A percentile compares a stretch with the other conserved stretches of the same genome.
These are phyloP conservation scores for Globisporangium cylindrosporum DNA, from an alignment of 352 stramenopile genomes.

Conservation along the genomic window DNA sequence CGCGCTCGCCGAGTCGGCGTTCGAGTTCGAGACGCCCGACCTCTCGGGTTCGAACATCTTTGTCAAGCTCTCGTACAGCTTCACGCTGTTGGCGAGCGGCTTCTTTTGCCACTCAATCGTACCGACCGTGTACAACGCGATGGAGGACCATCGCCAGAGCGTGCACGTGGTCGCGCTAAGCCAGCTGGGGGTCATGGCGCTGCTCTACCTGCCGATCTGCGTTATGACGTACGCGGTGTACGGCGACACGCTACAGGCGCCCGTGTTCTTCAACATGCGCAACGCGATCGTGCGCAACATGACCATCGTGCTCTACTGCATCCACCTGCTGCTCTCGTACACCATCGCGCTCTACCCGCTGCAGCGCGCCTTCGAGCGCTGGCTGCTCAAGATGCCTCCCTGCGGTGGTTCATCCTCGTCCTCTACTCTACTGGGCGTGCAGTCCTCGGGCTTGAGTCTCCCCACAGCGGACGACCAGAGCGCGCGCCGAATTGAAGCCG, in stretches of 20 bases:
- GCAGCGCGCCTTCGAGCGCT: constrained; percentile 59
- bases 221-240: constrained; percentile 77
- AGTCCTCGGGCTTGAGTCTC: constrained; percentile 21
- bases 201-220: constrained; percentile 76
- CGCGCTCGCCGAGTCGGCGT: constrained; percentile 51
- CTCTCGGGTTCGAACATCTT: constrained; percentile 46
- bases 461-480: constrained; percentile 12
- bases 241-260: constrained; percentile 64
- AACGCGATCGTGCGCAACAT: constrained; percentile 69
- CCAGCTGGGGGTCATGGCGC: constrained; percentile 42
- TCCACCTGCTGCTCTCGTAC: constrained; percentile 75
- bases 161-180: constrained; percentile 44
- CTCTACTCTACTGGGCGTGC: constrained; percentile 6
- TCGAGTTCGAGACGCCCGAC: constrained; percentile 66
- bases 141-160: constrained; percentile 58
- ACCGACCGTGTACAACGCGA: constrained; percentile 75
- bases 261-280: constrained; percentile 84
- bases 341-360: constrained; percentile 65
- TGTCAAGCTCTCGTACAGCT: constrained; percentile 72
- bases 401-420: neutral
- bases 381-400: constrained; percentile 34
- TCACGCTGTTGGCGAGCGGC: constrained; percentile 56
- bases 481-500: constrained; percentile 23
- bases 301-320: constrained; percentile 70
- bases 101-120: constrained; percentile 73